Base-by-base conservation (phyloP, 371 early-diverging fungal species). In the Haplosporangium sp. region DNA sequence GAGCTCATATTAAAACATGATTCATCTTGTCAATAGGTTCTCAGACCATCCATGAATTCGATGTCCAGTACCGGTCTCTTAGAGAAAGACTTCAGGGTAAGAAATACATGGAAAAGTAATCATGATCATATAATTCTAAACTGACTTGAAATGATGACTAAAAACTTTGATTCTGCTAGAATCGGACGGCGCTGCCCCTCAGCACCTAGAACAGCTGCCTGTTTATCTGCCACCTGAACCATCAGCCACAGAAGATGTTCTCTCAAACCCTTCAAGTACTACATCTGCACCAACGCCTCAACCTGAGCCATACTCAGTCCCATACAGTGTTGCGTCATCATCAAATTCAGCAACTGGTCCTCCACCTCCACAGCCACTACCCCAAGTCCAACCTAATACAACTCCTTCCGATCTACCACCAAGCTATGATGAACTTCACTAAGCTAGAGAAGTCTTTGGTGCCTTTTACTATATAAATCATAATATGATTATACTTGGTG, bases 201-300 rank as follows among this genome's bases (percentile, higher is more conserved):
- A 79, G n/a, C 81, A 79, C 44, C 27, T 79, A 35, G 81, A 79
- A 52, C 71, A 79, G 19, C 19, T 79, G 65, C 81, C 81, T 1
- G 40, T 61, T 17, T 79, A 79, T 39, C 57, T 58, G 34, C 71
- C 71, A 11, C 70, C 76, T 6, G 44, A 48, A 8, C 35, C 63
- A 3, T 60, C 74, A 9, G 20, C 57, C 27, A 52, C 73, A 3
- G 55, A 64, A 13, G 48, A 10, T 13, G 20, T 52, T 1, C 27
- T 37, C n/a, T 57, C 63, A 34, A 53, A 45, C 1, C 27, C 74
- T 2, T 17, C 73, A 17, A 35, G 58, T 0, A 59, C 72, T 0
- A 56, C 65, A 6, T 58, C 72, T 34, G 55, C 68, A 27, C 20
- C 64, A 52, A 6, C 56, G 5, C 68, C 72, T 34, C 65, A 61